These are phyloP conservation scores for Tolypocladium amazonense DNA, from an alignment of 2,329 filamentous ascomycete species.

Conservation along the genomic window DNA sequence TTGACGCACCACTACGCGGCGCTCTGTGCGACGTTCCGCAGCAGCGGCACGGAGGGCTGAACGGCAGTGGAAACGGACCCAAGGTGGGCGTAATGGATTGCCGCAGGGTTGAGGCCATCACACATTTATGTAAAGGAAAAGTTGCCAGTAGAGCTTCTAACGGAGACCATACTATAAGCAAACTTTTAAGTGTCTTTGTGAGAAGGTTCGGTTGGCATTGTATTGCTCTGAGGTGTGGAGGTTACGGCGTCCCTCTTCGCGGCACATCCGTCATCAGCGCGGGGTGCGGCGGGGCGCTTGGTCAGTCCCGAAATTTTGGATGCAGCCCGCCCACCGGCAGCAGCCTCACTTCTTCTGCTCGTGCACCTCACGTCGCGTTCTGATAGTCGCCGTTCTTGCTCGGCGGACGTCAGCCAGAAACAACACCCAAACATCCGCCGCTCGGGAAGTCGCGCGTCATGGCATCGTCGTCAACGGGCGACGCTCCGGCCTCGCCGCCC, in stretches of 20 bases:
- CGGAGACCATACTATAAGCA: too few relatives aligned
- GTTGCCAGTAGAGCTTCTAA: neutral
- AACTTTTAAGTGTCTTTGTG: neutral
- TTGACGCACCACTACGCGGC: conserved; percentile 94
- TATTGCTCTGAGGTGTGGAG: neutral
- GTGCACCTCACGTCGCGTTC: neutral
- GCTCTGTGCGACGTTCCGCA: conserved; percentile 88
- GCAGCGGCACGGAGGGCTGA: conserved; percentile 80
- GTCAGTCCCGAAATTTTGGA: neutral
- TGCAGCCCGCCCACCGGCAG: neutral
- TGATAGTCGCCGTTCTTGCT: neutral
- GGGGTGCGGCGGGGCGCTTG: neutral
- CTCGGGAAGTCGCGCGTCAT: conserved; percentile 8
- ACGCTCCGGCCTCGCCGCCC: conserved; percentile 10
- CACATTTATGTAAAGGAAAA: neutral
- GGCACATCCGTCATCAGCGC: neutral
- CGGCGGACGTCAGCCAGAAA: neutral
- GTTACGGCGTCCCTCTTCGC: neutral
- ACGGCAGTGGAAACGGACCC: neutral
- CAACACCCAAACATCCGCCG: neutral
- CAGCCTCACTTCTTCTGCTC: neutral
- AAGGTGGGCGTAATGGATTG: neutral
- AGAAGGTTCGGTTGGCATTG: neutral
- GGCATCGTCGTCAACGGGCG: conserved; percentile 21
- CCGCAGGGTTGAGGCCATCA: neutral